These are phyloP conservation scores for Barnettozyma salicaria DNA, from an alignment of 805 yeast genomes.

Conservation along the genomic window DNA sequence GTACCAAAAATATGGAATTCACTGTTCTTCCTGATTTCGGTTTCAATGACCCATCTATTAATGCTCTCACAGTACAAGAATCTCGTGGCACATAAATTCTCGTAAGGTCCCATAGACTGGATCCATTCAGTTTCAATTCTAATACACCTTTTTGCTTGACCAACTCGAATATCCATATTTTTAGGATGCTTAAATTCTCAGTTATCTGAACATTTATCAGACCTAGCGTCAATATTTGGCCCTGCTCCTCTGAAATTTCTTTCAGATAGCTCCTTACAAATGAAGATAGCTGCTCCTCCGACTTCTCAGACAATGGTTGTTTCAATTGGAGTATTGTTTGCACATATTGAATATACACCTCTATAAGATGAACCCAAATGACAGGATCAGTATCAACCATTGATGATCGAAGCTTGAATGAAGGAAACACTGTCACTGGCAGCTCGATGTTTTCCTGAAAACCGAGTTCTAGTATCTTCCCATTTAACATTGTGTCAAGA, in stretches of 20 bases:
- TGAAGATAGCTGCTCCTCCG: slow-evolving; percentile 50
- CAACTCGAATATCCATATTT: slow-evolving; percentile 38
- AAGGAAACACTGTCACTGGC: slow-evolving; percentile 68
- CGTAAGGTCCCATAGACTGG: slow-evolving; percentile 58
- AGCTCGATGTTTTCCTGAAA: slow-evolving; percentile 29
- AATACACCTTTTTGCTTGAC: slow-evolving; percentile 50
- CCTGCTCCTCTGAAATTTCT: slow-evolving; percentile 58
- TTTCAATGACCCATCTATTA: slow-evolving; percentile 45
- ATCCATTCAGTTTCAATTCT: slow-evolving; percentile 52
- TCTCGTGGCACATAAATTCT: slow-evolving; percentile 45
- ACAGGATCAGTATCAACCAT: slow-evolving; percentile 79
- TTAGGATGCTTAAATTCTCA: slow-evolving; percentile 42
- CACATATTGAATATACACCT: slow-evolving; percentile 53
- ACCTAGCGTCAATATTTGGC: slow-evolving; percentile 61
- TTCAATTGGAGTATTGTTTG: slow-evolving; percentile 32
- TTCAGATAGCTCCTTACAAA: slow-evolving; percentile 52
- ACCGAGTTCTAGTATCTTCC: slow-evolving; percentile 7
- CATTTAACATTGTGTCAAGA: background rate
- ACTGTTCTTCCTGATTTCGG: slow-evolving; percentile 27
- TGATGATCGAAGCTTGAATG: slow-evolving; percentile 68
- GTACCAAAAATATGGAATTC: slow-evolving; percentile 38
- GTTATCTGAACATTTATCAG: slow-evolving; percentile 64
- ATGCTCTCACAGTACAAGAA: slow-evolving; percentile 39
- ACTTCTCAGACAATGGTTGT: slow-evolving; percentile 40
- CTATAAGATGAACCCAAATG: slow-evolving; percentile 70